Base-by-base conservation (phyloP, 106 monocot genomes). In the Dendrobium nobile region DNA sequence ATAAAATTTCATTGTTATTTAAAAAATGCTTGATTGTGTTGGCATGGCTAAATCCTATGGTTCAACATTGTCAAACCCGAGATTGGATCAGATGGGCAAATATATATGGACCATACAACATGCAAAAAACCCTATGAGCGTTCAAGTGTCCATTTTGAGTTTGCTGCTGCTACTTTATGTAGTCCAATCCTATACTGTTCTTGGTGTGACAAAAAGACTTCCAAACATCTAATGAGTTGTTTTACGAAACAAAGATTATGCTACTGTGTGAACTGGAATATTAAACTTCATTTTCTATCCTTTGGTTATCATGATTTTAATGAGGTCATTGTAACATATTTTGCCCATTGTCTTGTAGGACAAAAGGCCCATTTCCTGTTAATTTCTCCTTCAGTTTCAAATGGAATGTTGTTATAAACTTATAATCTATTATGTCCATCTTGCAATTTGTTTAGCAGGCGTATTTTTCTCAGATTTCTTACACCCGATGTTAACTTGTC, bases 401-500 rank as follows among this genome's bases (percentile, higher is more conserved):
- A 47, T 76, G 48, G 48, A 47, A 19, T 76, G 16, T 27, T 43
- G 11, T 10, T 77, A 55, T n/a, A n/a, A n/a, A n/a, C n/a, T n/a
- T n/a, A n/a, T 77, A 54, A 45, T 54, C 44, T 77, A 55, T 56
- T 77, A 55, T 56, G 28, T 55, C 10, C 15, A 17, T 31, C 42
- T 26, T 47, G 48, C 33, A 48, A 55, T 79, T 28, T 67, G 15
- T 73, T 78, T 82, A 47, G 45, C 84, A 87, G 86, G 79, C 79
- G 58, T 54, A 47, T 70, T 80, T 9, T 80, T 31, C 74, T 82
- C 42, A 70, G 78, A 68, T 40, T 85, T 18, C 43, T 82, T 82
- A 4, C 55, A 31, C 54, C 79, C 75, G 84, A 82, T 75, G 75
- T 83, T 80, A 79, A 90, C 77, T 47, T 77, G 76, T 59, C 45